Percentiles rank a stretch among this genome's conserved stretches.
These are phyloP conservation scores for Hemisphaericaspora xylanilytica DNA, from an alignment of 1,139 yeast genomes.

Conservation along the genomic window DNA sequence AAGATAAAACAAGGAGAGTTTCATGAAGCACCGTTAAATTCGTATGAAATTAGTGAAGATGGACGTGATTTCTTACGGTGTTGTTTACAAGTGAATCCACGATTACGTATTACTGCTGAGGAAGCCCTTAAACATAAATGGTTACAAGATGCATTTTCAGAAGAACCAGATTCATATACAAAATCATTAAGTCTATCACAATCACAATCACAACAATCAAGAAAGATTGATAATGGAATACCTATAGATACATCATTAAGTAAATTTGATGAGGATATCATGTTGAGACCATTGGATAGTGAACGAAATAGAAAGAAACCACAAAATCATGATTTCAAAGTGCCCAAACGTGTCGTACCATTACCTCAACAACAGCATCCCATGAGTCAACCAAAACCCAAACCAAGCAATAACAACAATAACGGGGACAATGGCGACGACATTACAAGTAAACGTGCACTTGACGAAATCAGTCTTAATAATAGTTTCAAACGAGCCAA, in stretches of 20 bases:
- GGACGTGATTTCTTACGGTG: conserved; percentile 69
- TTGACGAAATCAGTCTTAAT: conserved; percentile 1
- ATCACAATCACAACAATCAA: conserved; percentile 63
- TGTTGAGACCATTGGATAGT: conserved; percentile 44
- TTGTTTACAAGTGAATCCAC: conserved; percentile 74
- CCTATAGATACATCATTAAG: conserved; percentile 39
- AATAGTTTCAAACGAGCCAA: conserved; percentile 1
- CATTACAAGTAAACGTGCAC: neutral
- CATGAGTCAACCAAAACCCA: conserved; percentile 12
- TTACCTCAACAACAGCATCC: conserved; percentile 40
- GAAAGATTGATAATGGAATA: conserved; percentile 50
- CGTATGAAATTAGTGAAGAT: conserved; percentile 58
- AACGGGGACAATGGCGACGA: conserved; percentile 1
- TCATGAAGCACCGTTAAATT: conserved; percentile 74
- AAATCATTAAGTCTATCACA: conserved; percentile 63
- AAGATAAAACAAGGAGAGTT: conserved; percentile 77
- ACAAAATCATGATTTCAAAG: conserved; percentile 37
- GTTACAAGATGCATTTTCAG: conserved; percentile 34
- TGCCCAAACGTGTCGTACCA: conserved; percentile 44
- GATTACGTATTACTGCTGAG: conserved; percentile 63
- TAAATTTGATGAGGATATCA: conserved; percentile 44
- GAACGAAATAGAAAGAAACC: conserved; percentile 21
- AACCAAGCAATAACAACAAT: conserved; percentile 8
- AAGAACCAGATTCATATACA: conserved; percentile 18
- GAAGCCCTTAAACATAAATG: conserved; percentile 74